phyloP scores from a whole-genome alignment of 768 basidiomycete species.

The Hypsizygus marmoreus region DNA sequence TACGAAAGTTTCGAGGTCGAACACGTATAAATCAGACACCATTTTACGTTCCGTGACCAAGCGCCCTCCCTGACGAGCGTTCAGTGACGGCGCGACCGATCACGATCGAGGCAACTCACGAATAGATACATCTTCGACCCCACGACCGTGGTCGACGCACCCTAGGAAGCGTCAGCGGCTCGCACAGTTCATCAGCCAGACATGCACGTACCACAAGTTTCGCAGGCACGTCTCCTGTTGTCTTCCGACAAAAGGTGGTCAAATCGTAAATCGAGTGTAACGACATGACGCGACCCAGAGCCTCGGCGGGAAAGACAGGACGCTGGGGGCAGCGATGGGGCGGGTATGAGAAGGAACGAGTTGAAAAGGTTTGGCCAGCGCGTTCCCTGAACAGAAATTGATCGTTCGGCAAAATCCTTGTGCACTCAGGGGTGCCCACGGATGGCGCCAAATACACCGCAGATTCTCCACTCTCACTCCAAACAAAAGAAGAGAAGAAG shows the following conservation, averaged over 20 bases:
- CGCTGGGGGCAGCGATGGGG: constrained; percentile 14
- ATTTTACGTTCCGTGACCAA: constrained; percentile 85
- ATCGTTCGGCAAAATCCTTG: constrained; percentile 21
- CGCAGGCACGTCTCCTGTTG: constrained; percentile 83
- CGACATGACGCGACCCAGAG: constrained; percentile 31
- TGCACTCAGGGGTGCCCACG: background rate
- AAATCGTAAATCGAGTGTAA: constrained; percentile 87
- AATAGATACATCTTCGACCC: constrained; percentile 90
- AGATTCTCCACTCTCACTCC: background rate
- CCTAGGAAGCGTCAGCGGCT: constrained; percentile 41
- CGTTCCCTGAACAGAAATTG: constrained; percentile 11
- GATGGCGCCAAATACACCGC: no score
- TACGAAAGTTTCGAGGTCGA: constrained; percentile 77
- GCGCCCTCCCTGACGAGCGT: constrained; percentile 68
- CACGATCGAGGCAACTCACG: constrained; percentile 44
- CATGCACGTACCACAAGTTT: constrained; percentile 76
- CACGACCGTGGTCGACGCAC: constrained; percentile 88
- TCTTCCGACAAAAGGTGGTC: constrained; percentile 82
- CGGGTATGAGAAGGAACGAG: constrained; percentile 3
- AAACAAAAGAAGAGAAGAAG: no score
- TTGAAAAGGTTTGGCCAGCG: background rate
- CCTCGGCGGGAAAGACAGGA: constrained; percentile 14
- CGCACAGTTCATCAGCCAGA: background rate
- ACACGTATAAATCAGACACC: constrained; percentile 88
- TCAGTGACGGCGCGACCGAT: background rate